phyloP scores from a whole-genome alignment of 192 early-diverging fungal genomes.

The Chytriomyces sp. region DNA sequence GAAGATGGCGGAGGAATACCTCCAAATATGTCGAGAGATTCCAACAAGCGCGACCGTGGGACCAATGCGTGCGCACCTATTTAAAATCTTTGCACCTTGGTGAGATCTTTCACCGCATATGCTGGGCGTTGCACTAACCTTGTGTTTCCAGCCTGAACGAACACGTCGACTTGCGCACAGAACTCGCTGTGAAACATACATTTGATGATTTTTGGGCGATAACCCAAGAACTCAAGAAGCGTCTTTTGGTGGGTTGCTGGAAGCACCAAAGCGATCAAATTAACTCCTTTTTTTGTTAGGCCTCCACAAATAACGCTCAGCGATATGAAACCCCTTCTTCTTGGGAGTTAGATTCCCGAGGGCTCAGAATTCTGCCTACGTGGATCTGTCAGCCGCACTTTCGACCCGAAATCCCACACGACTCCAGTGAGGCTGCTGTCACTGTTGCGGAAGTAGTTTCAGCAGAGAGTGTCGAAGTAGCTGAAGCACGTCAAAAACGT shows the following conservation, averaged over 20 bases:
- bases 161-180: constrained; percentile 79
- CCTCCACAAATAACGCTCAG: constrained; percentile 4
- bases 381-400: constrained; percentile 75
- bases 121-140: neutral
- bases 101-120: constrained; percentile 22
- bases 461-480: neutral
- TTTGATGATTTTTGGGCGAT: constrained; percentile 64
- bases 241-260: constrained; percentile 43
- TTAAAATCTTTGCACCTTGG: constrained; percentile 80
- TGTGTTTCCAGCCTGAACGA: constrained; percentile 53
- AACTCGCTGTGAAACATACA: constrained; percentile 61
- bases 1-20: constrained; percentile 83
- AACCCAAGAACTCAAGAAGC: constrained; percentile 57
- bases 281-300: constrained; percentile 20
- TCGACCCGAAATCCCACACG: constrained; percentile 40
- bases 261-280: constrained; percentile 1
- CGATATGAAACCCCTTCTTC: constrained; percentile 36
- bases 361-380: constrained; percentile 60
- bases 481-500: neutral
- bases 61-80: constrained; percentile 84
- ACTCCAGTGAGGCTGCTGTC: neutral
- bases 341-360: constrained; percentile 51
- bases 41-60: constrained; percentile 64
- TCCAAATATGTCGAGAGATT: constrained; percentile 73
- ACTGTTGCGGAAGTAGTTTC: neutral